phyloP scores from a whole-genome alignment of 2,329 filamentous ascomycete genomes.

The Pezicula carpinea region DNA sequence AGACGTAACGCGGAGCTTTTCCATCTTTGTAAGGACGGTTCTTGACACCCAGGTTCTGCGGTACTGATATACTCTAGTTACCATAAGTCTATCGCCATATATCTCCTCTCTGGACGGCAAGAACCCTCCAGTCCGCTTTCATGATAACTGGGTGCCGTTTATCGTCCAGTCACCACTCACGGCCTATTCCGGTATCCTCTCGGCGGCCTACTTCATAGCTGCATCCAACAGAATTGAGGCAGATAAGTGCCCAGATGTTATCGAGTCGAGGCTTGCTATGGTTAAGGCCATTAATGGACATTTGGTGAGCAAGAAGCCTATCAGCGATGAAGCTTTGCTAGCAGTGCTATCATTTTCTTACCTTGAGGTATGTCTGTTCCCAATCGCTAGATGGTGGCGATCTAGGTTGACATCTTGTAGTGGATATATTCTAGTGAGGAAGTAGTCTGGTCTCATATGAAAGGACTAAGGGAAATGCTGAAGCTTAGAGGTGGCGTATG shows the following conservation, averaged over 20 bases:
- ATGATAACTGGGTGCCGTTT: constrained; percentile 23
- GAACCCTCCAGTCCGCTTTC: constrained; percentile 20
- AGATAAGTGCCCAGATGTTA: constrained; percentile 23
- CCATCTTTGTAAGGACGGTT: constrained; percentile 22
- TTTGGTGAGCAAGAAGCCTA: constrained; percentile 15
- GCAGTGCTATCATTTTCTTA: constrained; percentile 28
- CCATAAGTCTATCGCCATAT: constrained; percentile 25
- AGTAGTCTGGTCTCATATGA: constrained; percentile 27
- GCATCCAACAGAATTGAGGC: constrained; percentile 14
- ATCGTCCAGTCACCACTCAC: constrained; percentile 29
- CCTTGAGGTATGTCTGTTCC: constrained; percentile 21
- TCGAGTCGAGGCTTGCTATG: constrained; percentile 23
- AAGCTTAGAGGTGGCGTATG: constrained; percentile 17
- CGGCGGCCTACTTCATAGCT: constrained; percentile 27
- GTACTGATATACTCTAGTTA: constrained; percentile 13
- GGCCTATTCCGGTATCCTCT: constrained; percentile 27
- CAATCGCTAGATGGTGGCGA: constrained; percentile 10
- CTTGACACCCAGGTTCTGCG: background rate
- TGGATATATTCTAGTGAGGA: constrained; percentile 22
- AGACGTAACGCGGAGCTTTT: constrained; percentile 23
- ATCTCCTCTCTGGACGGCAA: constrained; percentile 29
- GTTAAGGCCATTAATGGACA: constrained; percentile 25
- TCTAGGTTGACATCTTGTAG: constrained; percentile 7
- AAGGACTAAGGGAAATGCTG: constrained; percentile 28
- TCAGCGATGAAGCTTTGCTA: constrained; percentile 24